Conservation (phyloP, 441 rosid genomes). For the Erodium texanum region DNA sequence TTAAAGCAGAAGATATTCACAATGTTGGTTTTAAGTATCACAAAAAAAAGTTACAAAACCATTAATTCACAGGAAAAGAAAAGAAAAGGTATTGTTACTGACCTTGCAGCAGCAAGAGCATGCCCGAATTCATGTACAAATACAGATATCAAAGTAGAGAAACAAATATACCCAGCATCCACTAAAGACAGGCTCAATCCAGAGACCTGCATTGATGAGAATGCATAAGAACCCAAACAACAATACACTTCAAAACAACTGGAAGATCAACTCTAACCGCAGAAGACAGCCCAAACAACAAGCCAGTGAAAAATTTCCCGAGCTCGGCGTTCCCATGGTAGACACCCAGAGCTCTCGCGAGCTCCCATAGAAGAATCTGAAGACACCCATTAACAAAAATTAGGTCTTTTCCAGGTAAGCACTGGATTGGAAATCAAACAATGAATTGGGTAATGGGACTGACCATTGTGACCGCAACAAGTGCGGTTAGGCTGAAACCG, state of each 20-base stretch:
- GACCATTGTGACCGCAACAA: slow-evolving; percentile 40
- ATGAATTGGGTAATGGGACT: not conserved
- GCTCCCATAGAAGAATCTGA: slow-evolving; percentile 35
- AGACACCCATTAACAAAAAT: slow-evolving; percentile 7
- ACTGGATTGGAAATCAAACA: not conserved
- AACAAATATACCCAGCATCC: slow-evolving; percentile 36
- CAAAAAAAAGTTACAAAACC: not conserved
- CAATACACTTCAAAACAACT: not conserved
- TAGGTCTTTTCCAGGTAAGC: slow-evolving; percentile 15
- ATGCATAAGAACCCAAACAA: not conserved
- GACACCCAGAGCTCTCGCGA: slow-evolving; percentile 7
- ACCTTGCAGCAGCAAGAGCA: slow-evolving; percentile 64
- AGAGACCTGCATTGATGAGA: slow-evolving; percentile 26
- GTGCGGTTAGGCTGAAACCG: slow-evolving; percentile 54
- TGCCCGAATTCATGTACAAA: slow-evolving; percentile 75
- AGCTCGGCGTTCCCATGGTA: slow-evolving; percentile 16
- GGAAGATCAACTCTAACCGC: slow-evolving; percentile 15
- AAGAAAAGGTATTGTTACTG: not conserved
- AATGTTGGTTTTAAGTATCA: not conserved
- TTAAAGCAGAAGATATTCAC: not conserved
- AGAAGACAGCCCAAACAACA: slow-evolving; percentile 36
- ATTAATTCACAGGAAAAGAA: not conserved
- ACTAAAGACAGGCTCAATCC: slow-evolving; percentile 36
- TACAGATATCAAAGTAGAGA: slow-evolving; percentile 65
- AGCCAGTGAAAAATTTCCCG: slow-evolving; percentile 18